Base-by-base conservation (phyloP, 1,284 basidiomycete species). In the Moniliophthora roreri region DNA sequence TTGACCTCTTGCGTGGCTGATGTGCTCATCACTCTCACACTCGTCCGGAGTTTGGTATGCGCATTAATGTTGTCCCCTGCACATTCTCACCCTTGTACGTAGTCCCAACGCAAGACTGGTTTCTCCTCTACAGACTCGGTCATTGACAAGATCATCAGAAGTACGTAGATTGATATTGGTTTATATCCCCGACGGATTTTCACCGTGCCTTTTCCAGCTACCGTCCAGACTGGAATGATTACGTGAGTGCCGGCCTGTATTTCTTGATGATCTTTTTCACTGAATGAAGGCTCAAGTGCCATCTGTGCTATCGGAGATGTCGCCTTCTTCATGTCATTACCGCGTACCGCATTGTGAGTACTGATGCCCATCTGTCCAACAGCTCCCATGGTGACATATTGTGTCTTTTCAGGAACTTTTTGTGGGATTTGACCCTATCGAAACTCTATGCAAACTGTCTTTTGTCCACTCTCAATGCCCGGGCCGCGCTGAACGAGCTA, bases 181-280 rank as follows among this genome's bases (percentile, higher is more conserved):
- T 5, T n/a, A 24, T 49, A 10, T 39, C 24, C 10, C 8, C 32
- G 13, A 28, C 5, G 13, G 16, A 9, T 42, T 32, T 5, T n/a
- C n/a, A n/a, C n/a, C 21, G n/a, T 48, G 2, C 26, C 24, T 21
- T 50, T 3, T 20, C 1, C 50, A 78, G 76, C 76, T 68, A 77
- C 76, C 1, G 73, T 79, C 10, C 77, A 78, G 53, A 79, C 77
- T 2, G 75, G 75, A 38, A 69, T 77, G 63, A 57, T 78, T 56
- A 78, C 75, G 74, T 76, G 40, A 38, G 63, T 50, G 9, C 10
- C 16, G 40, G 60, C 9, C 56, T 58, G 21, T 8, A 15, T 21
- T 37, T 1, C 28, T 37, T 9, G 13, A 6, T 15, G 28, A 28
- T 13, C 13, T 16, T 16, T 15, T 15, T 11, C 18, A 32, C 23